Conservation (phyloP, 169 alveolate species). For the Eimeria praecox region DNA sequence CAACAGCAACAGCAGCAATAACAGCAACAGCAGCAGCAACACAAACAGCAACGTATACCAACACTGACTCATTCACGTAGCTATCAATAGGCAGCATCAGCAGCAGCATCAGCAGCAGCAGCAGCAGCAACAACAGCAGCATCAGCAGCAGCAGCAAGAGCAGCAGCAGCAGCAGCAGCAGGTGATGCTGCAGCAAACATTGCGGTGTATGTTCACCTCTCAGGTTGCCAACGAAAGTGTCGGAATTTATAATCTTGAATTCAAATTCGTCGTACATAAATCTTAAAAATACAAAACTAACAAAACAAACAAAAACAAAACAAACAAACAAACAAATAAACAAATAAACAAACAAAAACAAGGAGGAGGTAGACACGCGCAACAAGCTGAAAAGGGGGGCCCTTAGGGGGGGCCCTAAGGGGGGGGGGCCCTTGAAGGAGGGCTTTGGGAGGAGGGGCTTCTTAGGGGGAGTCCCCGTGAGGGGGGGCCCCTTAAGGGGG, state of each 20-base stretch:
- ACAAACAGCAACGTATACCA: not conserved
- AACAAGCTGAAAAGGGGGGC: not conserved
- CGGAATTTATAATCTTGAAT: conserved; percentile 71
- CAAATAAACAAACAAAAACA: too few species aligned
- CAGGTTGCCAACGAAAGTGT: conserved; percentile 68
- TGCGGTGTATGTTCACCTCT: not conserved
- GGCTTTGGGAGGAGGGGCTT: too few species aligned
- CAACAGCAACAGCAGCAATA: not conserved
- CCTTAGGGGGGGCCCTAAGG: not conserved
- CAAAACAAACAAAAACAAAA: too few species aligned
- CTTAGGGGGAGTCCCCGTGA: too few species aligned
- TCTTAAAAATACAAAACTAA: too few species aligned
- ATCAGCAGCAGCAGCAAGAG: not conserved
- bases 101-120: conserved; percentile 1
- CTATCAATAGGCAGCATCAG: not conserved
- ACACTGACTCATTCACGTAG: not conserved
- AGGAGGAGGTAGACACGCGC: not conserved
- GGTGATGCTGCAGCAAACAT: too few species aligned
- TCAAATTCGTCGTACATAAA: conserved; percentile 47
- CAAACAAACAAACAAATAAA: too few species aligned
- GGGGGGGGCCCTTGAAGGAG: too few species aligned
- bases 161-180: too few species aligned
- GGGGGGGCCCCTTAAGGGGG: not conserved
- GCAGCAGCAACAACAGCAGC: not conserved
- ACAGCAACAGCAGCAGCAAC: not conserved